A percentile compares a stretch with the other conserved stretches of the same genome.
phyloP scores from a whole-genome alignment of 768 basidiomycete species.

The Cystoderma amianthinum region DNA sequence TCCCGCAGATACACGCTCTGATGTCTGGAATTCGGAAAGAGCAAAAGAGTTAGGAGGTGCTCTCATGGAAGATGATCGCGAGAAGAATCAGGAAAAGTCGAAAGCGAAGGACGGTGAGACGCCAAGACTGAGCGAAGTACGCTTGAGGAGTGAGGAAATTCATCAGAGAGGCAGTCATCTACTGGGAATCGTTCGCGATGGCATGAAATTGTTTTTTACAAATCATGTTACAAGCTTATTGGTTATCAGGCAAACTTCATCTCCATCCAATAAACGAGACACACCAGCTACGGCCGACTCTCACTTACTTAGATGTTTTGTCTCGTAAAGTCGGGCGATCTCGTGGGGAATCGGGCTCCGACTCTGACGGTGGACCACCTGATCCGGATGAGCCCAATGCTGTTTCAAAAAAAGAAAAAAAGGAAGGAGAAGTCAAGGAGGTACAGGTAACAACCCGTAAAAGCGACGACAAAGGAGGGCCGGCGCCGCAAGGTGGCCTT shows the following conservation, averaged over 20 bases:
- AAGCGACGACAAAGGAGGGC: slow-evolving; percentile 53
- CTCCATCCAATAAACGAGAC: slow-evolving; percentile 73
- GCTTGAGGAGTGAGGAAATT: slow-evolving; percentile 69
- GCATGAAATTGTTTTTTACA: slow-evolving; percentile 26
- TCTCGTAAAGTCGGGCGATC: slow-evolving; percentile 54
- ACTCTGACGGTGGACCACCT: slow-evolving; percentile 72
- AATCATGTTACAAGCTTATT: slow-evolving; percentile 7
- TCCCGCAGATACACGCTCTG: slow-evolving; percentile 72
- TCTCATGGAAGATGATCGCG: slow-evolving; percentile 66
- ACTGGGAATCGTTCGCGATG: slow-evolving; percentile 70
- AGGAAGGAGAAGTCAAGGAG: slow-evolving; percentile 58
- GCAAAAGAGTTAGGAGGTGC: slow-evolving; percentile 61
- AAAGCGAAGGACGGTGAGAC: slow-evolving; percentile 44
- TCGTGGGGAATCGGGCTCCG: slow-evolving; percentile 53
- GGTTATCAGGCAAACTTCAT: slow-evolving; percentile 53
- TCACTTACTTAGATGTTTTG: slow-evolving; percentile 74
- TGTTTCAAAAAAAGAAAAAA: slow-evolving; percentile 57
- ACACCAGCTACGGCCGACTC: slow-evolving; percentile 76
- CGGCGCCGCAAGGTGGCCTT: slow-evolving; percentile 51
- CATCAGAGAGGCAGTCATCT: slow-evolving; percentile 60
- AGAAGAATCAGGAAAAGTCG: slow-evolving; percentile 63
- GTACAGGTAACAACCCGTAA: slow-evolving; percentile 73
- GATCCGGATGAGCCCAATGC: slow-evolving; percentile 69
- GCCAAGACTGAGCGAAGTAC: slow-evolving; percentile 59
- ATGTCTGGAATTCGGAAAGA: slow-evolving; percentile 75